Evolutionary conservation across 306 rosid species (phyloP).

Genomic region (Cicer cuneatum): DNA sequence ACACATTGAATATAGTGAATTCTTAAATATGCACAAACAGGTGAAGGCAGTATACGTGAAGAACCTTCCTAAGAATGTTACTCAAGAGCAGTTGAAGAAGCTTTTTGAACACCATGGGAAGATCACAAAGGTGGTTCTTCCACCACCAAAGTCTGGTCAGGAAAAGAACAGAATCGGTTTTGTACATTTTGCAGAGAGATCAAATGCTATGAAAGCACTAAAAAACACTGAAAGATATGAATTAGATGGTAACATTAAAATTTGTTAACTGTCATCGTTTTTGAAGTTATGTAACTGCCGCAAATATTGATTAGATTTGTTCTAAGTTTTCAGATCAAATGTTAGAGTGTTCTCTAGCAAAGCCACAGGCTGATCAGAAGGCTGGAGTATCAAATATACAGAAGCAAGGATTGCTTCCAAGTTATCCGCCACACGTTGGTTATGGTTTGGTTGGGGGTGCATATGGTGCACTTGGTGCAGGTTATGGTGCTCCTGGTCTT

Average conservation of each 20-base stretch:
- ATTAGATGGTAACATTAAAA: slow-evolving; percentile 64
- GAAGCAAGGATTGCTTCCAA: slow-evolving; percentile 81
- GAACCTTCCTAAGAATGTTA: slow-evolving; percentile 85
- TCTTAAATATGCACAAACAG: slow-evolving; percentile 51
- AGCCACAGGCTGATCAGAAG: slow-evolving; percentile 93
- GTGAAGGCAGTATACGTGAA: slow-evolving; percentile 95
- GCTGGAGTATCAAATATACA: slow-evolving; percentile 67
- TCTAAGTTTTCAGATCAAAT: slow-evolving; percentile 67
- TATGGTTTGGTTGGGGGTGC: slow-evolving; percentile 77
- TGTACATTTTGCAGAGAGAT: slow-evolving; percentile 93
- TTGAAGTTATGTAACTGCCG: slow-evolving; percentile 23
- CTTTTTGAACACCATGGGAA: slow-evolving; percentile 95
- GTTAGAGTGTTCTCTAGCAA: slow-evolving; percentile 94
- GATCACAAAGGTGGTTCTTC: slow-evolving; percentile 94
- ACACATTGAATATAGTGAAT: slow-evolving; percentile 28
- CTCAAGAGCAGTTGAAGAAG: slow-evolving; percentile 86
- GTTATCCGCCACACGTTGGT: slow-evolving; percentile 76
- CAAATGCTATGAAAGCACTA: slow-evolving; percentile 93
- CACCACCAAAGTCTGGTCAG: slow-evolving; percentile 87
- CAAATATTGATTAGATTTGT: slow-evolving; percentile 33
- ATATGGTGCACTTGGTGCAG: slow-evolving; percentile 80
- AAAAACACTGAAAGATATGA: slow-evolving; percentile 90
- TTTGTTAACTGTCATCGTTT: slow-evolving; percentile 15
- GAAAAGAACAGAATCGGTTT: slow-evolving; percentile 92
- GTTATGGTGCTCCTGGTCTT: slow-evolving; percentile 77